Percentiles rank a stretch among this genome's conserved stretches.
Evolutionary conservation across 768 basidiomycete species (phyloP).

Genomic region (Multifurca ochricompacta): DNA sequence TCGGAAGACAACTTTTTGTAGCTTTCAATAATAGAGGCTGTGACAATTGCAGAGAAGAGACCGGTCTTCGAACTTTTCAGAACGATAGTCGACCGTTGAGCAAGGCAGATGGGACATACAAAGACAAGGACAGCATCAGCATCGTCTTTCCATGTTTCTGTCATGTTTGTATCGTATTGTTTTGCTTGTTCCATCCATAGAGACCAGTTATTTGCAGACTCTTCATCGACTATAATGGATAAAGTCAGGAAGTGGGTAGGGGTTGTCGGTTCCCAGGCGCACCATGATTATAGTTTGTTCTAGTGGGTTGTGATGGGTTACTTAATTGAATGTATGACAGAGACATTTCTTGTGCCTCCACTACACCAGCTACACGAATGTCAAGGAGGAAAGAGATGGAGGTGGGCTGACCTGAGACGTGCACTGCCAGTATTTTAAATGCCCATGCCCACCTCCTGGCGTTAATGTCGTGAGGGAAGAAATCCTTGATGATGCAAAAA

Average conservation of each 20-base stretch:
- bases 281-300: background rate
- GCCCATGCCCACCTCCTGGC: too few species aligned
- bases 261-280: background rate
- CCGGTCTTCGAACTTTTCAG: conserved; percentile 14
- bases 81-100: background rate
- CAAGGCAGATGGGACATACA: conserved; percentile 4
- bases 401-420: background rate
- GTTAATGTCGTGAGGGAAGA: too few species aligned
- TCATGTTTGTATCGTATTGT: conserved; percentile 7
- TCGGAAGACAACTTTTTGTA: conserved; percentile 17
- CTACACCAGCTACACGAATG: background rate
- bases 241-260: background rate
- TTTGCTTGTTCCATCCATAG: conserved; percentile 3
- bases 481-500: too few species aligned
- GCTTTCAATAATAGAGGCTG: conserved; percentile 20
- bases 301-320: background rate
- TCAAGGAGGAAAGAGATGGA: background rate
- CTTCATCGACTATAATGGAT: background rate
- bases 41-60: conserved; percentile 21
- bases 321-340: background rate
- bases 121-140: conserved; percentile 12
- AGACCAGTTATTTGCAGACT: conserved; percentile 10
- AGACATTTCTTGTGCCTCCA: background rate
- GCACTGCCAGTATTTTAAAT: background rate
- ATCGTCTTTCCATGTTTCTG: conserved; percentile 17